phyloP scores from a whole-genome alignment of 108 stramenopile species.

The Parietichytrium sp. region DNA sequence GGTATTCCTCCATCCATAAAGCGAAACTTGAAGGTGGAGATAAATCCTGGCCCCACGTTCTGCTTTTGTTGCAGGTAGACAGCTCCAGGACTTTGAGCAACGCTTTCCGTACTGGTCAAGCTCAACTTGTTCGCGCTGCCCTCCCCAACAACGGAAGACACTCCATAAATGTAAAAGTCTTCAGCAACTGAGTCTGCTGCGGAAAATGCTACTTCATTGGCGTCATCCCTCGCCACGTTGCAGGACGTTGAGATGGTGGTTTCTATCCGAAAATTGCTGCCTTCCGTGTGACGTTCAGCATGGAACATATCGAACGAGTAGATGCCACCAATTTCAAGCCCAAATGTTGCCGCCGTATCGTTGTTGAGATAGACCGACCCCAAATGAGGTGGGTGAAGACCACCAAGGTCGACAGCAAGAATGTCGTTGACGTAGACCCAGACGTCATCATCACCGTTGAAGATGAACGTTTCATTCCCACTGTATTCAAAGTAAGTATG shows the following conservation, averaged over 20 bases:
- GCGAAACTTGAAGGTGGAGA: background rate
- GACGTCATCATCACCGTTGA: background rate
- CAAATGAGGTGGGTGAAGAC: background rate
- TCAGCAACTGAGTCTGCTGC: background rate
- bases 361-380: background rate
- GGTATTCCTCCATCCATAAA: background rate
- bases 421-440: slow-evolving; percentile 4
- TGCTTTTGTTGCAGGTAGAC: background rate
- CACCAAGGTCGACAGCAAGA: background rate
- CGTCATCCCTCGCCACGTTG: background rate
- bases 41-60: background rate
- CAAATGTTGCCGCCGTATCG: background rate
- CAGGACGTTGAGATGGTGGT: background rate
- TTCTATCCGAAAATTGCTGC: background rate
- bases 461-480: background rate
- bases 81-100: background rate
- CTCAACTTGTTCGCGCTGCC: background rate
- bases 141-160: background rate
- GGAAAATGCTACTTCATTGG: background rate
- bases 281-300: slow-evolving; percentile 21
- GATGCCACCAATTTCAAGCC: background rate
- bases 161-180: background rate
- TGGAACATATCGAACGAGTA: slow-evolving; percentile 3
- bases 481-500: slow-evolving; percentile 32
- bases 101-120: background rate